Percentiles rank a stretch among this genome's conserved stretches.
Evolutionary conservation across 768 basidiomycete species (phyloP).

Genomic region (Trametes meyenii): DNA sequence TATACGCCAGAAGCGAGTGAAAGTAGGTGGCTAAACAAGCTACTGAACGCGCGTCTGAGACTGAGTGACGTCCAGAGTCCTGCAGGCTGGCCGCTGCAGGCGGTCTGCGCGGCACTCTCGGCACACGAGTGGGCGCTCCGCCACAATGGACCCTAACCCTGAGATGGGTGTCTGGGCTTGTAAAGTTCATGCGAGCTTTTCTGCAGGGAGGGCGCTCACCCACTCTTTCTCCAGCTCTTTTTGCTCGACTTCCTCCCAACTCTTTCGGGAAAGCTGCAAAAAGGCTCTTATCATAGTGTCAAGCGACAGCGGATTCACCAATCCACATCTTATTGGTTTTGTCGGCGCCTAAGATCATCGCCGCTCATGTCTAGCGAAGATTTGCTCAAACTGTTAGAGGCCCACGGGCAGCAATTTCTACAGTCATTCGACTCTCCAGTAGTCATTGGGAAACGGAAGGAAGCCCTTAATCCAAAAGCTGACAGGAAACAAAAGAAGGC

Average conservation of each 20-base stretch:
- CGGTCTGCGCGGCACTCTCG: background rate
- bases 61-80: background rate
- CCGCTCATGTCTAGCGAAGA: conserved; percentile 31
- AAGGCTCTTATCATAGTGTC: too few relatives aligned
- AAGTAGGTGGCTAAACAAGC: background rate
- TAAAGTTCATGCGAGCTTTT: too few relatives aligned
- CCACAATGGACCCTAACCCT: conserved; percentile 11
- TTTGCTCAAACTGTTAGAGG: conserved; percentile 46
- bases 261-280: too few relatives aligned
- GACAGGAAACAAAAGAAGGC: conserved; percentile 19
- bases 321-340: background rate
- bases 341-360: background rate
- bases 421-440: conserved; percentile 39
- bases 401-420: conserved; percentile 51
- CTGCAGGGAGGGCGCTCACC: too few relatives aligned
- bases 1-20: too few relatives aligned
- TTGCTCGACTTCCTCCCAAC: too few relatives aligned
- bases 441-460: conserved; percentile 27
- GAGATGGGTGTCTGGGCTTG: background rate
- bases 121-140: background rate
- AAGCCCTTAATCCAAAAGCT: background rate
- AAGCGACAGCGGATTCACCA: too few relatives aligned
- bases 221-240: too few relatives aligned
- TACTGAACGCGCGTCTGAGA: background rate
- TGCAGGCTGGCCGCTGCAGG: too few relatives aligned